phyloP scores from a whole-genome alignment of 495 filamentous ascomycete species.

The Neurospora hispaniola region DNA sequence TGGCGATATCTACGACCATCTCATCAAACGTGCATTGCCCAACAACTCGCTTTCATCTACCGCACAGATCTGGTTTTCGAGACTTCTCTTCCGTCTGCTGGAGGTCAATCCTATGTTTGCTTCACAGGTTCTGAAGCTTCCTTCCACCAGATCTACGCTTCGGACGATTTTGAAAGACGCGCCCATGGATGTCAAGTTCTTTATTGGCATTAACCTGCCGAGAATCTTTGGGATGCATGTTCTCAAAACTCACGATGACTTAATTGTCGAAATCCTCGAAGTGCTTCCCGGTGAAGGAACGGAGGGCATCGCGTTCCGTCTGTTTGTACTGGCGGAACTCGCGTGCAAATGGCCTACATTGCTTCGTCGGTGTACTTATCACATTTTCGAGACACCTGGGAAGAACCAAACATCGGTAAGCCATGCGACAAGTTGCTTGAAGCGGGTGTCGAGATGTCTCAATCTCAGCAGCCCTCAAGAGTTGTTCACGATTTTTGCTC shows the following conservation, averaged over 20 bases:
- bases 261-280: conserved; percentile 66
- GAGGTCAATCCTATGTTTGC: conserved; percentile 54
- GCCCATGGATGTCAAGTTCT: conserved; percentile 64
- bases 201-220: conserved; percentile 56
- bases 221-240: conserved; percentile 68
- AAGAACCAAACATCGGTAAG: conserved; percentile 45
- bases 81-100: conserved; percentile 57
- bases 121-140: conserved; percentile 34
- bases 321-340: conserved; percentile 63
- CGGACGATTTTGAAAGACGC: conserved; percentile 58
- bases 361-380: conserved; percentile 73
- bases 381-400: conserved; percentile 82
- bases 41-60: conserved; percentile 54
- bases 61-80: conserved; percentile 54
- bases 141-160: conserved; percentile 63
- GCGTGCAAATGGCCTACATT: conserved; percentile 74
- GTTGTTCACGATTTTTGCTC: conserved; percentile 78
- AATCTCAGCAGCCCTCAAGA: conserved; percentile 51
- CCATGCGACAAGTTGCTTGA: conserved; percentile 63
- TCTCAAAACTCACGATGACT: conserved; percentile 66
- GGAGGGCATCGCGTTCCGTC: conserved; percentile 78
- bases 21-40: conserved; percentile 52
- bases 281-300: conserved; percentile 59
- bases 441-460: conserved; percentile 52
- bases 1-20: conserved; percentile 70